These are phyloP conservation scores for Epichloe gansuensis DNA, from an alignment of 2,329 filamentous ascomycete genomes.

Conservation along the genomic window DNA sequence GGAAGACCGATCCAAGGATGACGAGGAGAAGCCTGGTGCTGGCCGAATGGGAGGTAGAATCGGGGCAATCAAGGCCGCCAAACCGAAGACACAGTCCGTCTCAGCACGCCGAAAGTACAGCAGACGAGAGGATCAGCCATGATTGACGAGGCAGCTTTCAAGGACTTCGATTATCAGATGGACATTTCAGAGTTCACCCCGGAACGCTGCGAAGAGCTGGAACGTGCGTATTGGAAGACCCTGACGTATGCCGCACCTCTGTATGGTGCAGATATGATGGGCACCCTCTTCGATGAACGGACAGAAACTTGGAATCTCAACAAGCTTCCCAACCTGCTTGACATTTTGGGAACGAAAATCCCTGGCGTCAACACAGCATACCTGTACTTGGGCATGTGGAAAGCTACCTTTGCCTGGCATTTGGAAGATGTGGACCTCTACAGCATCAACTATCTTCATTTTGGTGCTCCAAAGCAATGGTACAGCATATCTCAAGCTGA, in stretches of 20 bases:
- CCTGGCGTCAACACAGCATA: slow-evolving; percentile 98
- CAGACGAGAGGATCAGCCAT: slow-evolving; percentile 62
- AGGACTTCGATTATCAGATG: slow-evolving; percentile 81
- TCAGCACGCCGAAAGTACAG: slow-evolving; percentile 83
- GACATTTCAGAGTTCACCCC: slow-evolving; percentile 79
- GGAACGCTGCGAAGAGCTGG: slow-evolving; percentile 87
- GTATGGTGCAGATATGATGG: slow-evolving; percentile 94
- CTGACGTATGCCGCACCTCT: slow-evolving; percentile 89
- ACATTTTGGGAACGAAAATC: slow-evolving; percentile 88
- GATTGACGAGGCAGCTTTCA: slow-evolving; percentile 83
- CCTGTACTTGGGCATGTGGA: slow-evolving; percentile 98
- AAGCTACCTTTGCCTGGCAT: slow-evolving; percentile 98
- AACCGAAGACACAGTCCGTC: slow-evolving; percentile 58
- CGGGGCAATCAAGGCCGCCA: slow-evolving; percentile 37
- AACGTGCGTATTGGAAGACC: slow-evolving; percentile 94
- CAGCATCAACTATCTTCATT: slow-evolving; percentile 99
- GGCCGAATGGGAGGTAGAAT: slow-evolving; percentile 29
- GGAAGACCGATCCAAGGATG: slow-evolving; percentile 26
- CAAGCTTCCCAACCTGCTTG: slow-evolving; percentile 83
- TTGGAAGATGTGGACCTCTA: slow-evolving; percentile 96
- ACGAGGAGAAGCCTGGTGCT: slow-evolving; percentile 27
- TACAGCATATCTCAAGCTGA: slow-evolving; percentile 98
- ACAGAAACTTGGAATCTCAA: slow-evolving; percentile 88
- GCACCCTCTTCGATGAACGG: slow-evolving; percentile 81
- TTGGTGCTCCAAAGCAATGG: slow-evolving; percentile 98